Conservation (phyloP, 208 protist genomes). For the Blechomonas ayalai region DNA sequence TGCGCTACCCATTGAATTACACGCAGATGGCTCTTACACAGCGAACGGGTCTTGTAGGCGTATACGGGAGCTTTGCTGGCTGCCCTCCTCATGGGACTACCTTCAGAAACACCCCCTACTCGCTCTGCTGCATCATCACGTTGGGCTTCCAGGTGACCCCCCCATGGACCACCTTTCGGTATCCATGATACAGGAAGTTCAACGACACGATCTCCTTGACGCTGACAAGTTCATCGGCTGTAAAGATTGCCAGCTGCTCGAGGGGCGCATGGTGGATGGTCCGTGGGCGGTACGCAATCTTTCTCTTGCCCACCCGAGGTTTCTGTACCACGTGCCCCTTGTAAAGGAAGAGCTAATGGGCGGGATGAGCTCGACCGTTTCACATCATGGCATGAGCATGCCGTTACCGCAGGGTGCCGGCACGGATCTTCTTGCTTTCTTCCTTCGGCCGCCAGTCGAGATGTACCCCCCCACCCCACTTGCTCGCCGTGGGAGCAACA, state of each 20-base stretch:
- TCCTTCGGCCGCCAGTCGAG: conserved; percentile 10
- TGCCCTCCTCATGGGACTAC: conserved; percentile 17
- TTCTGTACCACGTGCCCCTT: too few species aligned
- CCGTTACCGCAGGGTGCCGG: too few species aligned
- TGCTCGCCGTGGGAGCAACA: conserved; percentile 8
- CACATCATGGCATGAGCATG: too few species aligned
- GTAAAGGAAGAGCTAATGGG: too few species aligned
- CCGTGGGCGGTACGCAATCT: conserved; percentile 19
- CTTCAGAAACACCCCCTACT: conserved; percentile 14
- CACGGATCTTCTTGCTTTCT: conserved; percentile 14
- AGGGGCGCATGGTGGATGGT: conserved; percentile 14
- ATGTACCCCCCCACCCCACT: conserved; percentile 15
- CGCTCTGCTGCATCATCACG: conserved; percentile 14
- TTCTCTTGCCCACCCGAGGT: conserved; percentile 21
- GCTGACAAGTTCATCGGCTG: too few species aligned
- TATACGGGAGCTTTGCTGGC: conserved; percentile 12
- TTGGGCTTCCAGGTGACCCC: conserved; percentile 10
- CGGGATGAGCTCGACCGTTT: too few species aligned
- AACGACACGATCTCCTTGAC: too few species aligned
- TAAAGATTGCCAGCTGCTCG: conserved; percentile 1
- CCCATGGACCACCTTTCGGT: conserved; percentile 14
- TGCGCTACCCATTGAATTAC: too few species aligned
- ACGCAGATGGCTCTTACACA: not conserved
- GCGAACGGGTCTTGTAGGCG: conserved; percentile 1
- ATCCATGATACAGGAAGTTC: conserved; percentile 7